These are phyloP conservation scores for Apophysomyces trapeziformis DNA, from an alignment of 371 early-diverging fungal genomes.

Conservation along the genomic window DNA sequence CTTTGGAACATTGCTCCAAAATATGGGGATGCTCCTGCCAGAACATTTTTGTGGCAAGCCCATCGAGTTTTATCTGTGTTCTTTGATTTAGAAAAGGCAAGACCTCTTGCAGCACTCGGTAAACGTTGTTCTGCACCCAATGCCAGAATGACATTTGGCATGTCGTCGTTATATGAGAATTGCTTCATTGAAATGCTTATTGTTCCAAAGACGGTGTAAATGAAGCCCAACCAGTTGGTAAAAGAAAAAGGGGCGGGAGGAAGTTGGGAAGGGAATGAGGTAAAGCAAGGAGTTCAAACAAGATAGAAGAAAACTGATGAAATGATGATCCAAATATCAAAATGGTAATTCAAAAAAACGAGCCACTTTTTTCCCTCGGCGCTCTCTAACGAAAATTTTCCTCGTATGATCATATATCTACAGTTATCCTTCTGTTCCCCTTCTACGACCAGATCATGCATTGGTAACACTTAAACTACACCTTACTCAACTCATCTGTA, in stretches of 20 bases:
- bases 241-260: too few relatives aligned
- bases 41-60: slow-evolving; percentile 39
- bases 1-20: slow-evolving; percentile 44
- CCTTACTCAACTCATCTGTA: background rate
- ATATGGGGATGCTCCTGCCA: slow-evolving; percentile 41
- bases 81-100: background rate
- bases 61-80: slow-evolving; percentile 17
- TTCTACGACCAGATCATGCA: background rate
- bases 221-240: background rate
- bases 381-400: background rate
- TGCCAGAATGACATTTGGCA: slow-evolving; percentile 5
- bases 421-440: background rate
- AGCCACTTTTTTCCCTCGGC: slow-evolving; percentile 1
- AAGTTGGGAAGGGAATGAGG: background rate
- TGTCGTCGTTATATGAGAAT: background rate
- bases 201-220: background rate
- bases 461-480: background rate
- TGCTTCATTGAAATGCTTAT: slow-evolving; percentile 2
- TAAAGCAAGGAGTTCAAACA: slow-evolving; percentile 8
- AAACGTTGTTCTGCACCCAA: slow-evolving; percentile 6
- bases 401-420: background rate
- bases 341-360: background rate
- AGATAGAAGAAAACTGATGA: background rate
- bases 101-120: background rate
- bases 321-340: slow-evolving; percentile 1